A percentile compares a stretch with the other conserved stretches of the same genome.
Conservation (phyloP, 495 filamentous ascomycete genomes). For the Xylaria scruposa region DNA sequence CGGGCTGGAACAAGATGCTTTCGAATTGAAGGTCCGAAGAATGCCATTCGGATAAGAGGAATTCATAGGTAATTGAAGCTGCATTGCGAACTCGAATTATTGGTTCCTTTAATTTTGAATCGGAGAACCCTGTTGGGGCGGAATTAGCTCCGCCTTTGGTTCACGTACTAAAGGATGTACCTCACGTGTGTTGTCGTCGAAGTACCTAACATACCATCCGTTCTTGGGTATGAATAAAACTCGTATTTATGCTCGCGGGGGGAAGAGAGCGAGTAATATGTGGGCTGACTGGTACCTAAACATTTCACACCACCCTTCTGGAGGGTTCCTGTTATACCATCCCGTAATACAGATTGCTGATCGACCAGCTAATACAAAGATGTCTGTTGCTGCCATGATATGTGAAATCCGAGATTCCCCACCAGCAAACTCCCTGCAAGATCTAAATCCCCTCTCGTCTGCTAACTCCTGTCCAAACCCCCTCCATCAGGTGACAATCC, state of each 20-base stretch:
- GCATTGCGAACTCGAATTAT: neutral
- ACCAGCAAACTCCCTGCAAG: neutral
- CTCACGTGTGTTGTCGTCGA: neutral
- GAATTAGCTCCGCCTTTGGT: slow-evolving; percentile 15
- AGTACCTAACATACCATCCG: neutral
- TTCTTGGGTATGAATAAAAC: neutral
- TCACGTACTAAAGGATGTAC: neutral
- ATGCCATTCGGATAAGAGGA: slow-evolving; percentile 21
- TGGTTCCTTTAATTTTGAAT: neutral
- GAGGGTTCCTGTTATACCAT: neutral
- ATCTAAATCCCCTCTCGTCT: neutral
- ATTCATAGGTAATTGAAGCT: neutral
- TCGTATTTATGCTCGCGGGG: neutral
- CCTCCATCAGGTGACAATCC: neutral
- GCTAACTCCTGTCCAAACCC: neutral
- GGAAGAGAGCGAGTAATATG: neutral
- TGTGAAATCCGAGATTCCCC: neutral
- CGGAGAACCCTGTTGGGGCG: slow-evolving; percentile 12
- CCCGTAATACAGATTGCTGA: neutral
- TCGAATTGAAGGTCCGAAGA: neutral
- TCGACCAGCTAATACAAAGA: neutral
- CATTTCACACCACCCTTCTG: neutral
- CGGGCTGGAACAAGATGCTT: slow-evolving; percentile 52
- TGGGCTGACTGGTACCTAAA: neutral
- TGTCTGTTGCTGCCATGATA: neutral